Conservation (phyloP, 768 basidiomycete genomes). For the Tricholoma furcatifolium region DNA sequence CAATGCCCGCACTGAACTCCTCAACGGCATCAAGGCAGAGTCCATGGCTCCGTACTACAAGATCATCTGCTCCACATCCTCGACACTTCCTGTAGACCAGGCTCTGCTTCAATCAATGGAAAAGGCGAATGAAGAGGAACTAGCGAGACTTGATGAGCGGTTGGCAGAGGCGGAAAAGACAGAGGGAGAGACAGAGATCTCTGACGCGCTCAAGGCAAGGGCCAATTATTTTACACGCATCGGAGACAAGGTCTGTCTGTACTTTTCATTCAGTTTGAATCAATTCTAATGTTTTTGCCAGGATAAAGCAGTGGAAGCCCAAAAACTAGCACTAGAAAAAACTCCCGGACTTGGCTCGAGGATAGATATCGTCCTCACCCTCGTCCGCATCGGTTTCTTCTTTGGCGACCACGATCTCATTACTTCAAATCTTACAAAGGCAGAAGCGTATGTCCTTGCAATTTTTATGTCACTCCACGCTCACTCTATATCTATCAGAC, state of each 20-base stretch:
- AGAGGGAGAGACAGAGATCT: conserved; percentile 92
- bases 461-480: background rate
- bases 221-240: conserved; percentile 88
- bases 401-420: conserved; percentile 77
- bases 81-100: conserved; percentile 48
- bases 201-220: conserved; percentile 78
- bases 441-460: conserved; percentile 64
- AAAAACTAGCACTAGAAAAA: conserved; percentile 84
- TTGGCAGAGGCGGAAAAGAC: conserved; percentile 86
- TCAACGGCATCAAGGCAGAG: conserved; percentile 78
- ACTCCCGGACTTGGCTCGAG: conserved; percentile 89
- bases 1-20: conserved; percentile 58
- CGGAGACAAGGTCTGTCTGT: conserved; percentile 64
- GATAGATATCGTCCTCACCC: conserved; percentile 89
- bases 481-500: conserved; percentile 37
- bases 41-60: conserved; percentile 88
- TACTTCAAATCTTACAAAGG: conserved; percentile 68
- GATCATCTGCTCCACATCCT: conserved; percentile 49
- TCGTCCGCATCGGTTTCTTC: conserved; percentile 90
- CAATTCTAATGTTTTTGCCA: conserved; percentile 24
- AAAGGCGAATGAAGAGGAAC: conserved; percentile 67
- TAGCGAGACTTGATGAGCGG: conserved; percentile 73
- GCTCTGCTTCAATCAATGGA: conserved; percentile 58
- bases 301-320: conserved; percentile 81
- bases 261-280: no score